Conservation (phyloP, 768 basidiomycete species). For the Panaeolus papilionaceus region DNA sequence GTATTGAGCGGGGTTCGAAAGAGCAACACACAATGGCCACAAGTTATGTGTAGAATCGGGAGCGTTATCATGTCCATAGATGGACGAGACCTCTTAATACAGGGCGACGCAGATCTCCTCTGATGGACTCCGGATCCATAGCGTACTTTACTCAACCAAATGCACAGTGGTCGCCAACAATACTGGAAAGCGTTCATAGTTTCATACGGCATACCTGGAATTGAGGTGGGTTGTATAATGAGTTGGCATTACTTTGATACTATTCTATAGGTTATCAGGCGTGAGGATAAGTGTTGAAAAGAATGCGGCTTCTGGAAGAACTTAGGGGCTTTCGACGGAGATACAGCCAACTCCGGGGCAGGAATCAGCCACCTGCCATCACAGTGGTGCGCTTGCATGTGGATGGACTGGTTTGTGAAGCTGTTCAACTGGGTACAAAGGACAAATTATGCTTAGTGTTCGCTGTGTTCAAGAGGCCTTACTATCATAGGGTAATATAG, state of each 20-base stretch:
- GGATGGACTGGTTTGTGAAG: too few species aligned
- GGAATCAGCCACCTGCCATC: not conserved
- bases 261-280: not conserved
- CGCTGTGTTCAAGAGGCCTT: not conserved
- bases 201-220: too few species aligned
- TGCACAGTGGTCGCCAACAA: too few species aligned
- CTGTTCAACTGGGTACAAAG: too few species aligned
- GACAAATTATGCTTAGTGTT: not conserved
- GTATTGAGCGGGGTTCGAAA: not conserved
- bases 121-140: not conserved
- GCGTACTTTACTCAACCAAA: too few species aligned
- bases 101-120: too few species aligned
- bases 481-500: not conserved
- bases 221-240: too few species aligned
- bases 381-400: not conserved
- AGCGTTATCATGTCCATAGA: not conserved
- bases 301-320: not conserved
- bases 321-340: not conserved
- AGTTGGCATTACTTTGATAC: not conserved
- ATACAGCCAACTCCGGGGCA: not conserved
- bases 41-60: not conserved
- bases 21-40: not conserved
- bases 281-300: not conserved
- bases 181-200: too few species aligned
- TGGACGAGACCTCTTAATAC: not conserved